Conservation (phyloP, 2,329 filamentous ascomycete genomes). For the Phaeosphaeriaceae sp. region DNA sequence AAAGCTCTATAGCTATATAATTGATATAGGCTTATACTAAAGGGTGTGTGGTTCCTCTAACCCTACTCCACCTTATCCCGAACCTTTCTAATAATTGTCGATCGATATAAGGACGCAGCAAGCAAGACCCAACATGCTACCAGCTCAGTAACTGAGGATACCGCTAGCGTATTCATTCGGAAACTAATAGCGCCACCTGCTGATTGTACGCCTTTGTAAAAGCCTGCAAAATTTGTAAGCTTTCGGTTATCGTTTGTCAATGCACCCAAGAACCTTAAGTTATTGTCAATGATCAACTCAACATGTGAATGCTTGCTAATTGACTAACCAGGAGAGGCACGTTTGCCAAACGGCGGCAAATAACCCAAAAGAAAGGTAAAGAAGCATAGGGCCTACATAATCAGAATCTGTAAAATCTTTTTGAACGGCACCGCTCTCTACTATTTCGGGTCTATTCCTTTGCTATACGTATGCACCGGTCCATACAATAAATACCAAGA, state of each 20-base stretch:
- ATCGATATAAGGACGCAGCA: not conserved
- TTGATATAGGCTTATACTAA: not conserved
- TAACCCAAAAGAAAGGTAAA: constrained; percentile 1
- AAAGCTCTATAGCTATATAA: too few species aligned
- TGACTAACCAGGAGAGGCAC: not conserved
- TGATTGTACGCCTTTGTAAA: constrained; percentile 1
- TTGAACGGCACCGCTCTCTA: not conserved
- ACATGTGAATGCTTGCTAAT: not conserved
- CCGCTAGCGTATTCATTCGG: not conserved
- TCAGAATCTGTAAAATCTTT: not conserved
- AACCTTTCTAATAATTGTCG: not conserved
- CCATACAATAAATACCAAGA: not conserved
- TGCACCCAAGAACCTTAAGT: not conserved
- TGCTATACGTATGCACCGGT: not conserved
- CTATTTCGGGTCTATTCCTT: not conserved
- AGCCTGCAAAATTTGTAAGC: not conserved
- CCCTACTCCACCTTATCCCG: not conserved
- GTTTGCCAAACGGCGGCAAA: not conserved
- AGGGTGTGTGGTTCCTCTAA: not conserved
- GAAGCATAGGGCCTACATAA: constrained; percentile 1
- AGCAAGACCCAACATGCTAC: not conserved
- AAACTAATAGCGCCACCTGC: constrained; percentile 1
- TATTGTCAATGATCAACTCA: not conserved
- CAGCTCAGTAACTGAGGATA: not conserved
- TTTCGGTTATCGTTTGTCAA: not conserved